Evolutionary conservation across 2,329 filamentous ascomycete genomes (phyloP).

Genomic region (Colletotrichum tofieldiae): DNA sequence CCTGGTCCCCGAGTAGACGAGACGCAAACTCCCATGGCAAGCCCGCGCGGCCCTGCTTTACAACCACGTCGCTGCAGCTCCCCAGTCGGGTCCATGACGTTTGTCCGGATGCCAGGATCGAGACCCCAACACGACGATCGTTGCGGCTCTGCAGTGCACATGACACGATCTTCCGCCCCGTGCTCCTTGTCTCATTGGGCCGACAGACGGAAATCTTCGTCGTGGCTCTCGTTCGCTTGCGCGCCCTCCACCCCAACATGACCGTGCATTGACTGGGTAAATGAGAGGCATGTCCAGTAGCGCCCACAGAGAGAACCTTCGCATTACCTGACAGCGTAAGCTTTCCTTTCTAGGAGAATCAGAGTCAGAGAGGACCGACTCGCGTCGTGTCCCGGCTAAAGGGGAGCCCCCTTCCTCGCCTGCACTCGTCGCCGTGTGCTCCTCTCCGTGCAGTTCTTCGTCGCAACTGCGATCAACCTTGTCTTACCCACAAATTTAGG

Average conservation of each 20-base stretch:
- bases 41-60: background rate
- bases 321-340: background rate
- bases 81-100: background rate
- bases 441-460: background rate
- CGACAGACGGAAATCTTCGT: background rate
- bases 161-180: background rate
- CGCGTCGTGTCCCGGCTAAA: background rate
- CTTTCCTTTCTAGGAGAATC: background rate
- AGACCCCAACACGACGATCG: background rate
- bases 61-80: background rate
- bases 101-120: background rate
- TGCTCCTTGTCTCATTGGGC: background rate
- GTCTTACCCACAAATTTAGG: background rate
- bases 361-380: background rate
- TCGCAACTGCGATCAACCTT: background rate
- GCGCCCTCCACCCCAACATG: background rate
- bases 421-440: background rate
- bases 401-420: background rate
- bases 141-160: background rate
- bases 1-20: too few relatives aligned
- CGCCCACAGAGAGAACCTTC: background rate
- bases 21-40: too few relatives aligned
- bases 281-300: background rate
- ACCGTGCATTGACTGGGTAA: too few relatives aligned
- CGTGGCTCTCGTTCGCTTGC: background rate